These are phyloP conservation scores for Neobulgaria alba DNA, from an alignment of 2,329 filamentous ascomycete species.

Conservation along the genomic window DNA sequence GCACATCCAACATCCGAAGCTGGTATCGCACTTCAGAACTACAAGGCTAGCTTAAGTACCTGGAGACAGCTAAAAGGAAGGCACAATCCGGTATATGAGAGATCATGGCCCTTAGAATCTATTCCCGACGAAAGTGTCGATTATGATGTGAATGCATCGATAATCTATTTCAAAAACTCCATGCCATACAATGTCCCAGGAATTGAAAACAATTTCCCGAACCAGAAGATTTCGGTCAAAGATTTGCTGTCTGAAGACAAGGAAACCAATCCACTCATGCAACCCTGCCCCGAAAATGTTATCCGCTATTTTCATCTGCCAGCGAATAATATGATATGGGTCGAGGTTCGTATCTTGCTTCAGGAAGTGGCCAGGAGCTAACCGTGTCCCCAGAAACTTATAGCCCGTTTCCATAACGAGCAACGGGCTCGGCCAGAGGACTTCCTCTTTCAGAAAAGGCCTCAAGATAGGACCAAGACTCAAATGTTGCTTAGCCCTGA, in stretches of 20 bases:
- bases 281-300: conserved; percentile 2
- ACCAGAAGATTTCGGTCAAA: conserved; percentile 8
- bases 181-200: conserved; percentile 1
- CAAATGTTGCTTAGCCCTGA: conserved; percentile 14
- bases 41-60: background rate
- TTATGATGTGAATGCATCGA: background rate
- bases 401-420: conserved; percentile 11
- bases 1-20: background rate
- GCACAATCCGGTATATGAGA: too few relatives aligned
- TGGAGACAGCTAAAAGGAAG: background rate
- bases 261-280: background rate
- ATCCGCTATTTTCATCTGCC: conserved; percentile 19
- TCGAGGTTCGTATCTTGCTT: conserved; percentile 9
- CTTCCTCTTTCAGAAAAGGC: conserved; percentile 1
- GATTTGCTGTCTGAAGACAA: conserved; percentile 1
- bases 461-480: conserved; percentile 2
- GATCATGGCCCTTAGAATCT: background rate
- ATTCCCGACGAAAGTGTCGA: background rate
- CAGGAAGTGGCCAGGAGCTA: background rate
- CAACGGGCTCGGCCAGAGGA: too few relatives aligned
- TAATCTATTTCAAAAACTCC: conserved; percentile 4
- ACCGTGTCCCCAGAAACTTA: conserved; percentile 7
- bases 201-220: conserved; percentile 10
- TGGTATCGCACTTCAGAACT: conserved; percentile 1
- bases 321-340: conserved; percentile 19